A percentile compares a stretch with the other conserved stretches of the same genome.
Conservation (phyloP, 129 eudicot genomes). For the Flaveria linearis region DNA sequence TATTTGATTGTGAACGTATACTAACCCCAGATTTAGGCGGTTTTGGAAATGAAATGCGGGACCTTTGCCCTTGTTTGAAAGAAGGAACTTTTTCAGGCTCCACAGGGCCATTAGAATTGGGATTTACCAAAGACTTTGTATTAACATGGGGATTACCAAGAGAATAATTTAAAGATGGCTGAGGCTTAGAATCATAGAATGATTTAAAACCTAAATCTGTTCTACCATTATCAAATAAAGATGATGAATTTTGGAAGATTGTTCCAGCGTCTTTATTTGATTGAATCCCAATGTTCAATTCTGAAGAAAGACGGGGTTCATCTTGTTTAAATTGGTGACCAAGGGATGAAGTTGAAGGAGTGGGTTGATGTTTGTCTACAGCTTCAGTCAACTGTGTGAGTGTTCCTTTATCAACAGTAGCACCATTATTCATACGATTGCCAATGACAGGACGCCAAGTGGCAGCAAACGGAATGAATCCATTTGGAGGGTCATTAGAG, state of each 20-base stretch:
- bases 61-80: slow-evolving; percentile 58
- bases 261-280: slow-evolving; percentile 25
- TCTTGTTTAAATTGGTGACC: slow-evolving; percentile 47
- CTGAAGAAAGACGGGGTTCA: slow-evolving; percentile 36
- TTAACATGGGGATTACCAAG: slow-evolving; percentile 42
- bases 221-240: slow-evolving; percentile 39
- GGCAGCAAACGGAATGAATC: slow-evolving; percentile 37
- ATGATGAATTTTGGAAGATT: slow-evolving; percentile 36
- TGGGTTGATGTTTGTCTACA: slow-evolving; percentile 41
- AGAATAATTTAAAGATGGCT: slow-evolving; percentile 49
- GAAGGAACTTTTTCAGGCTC: slow-evolving; percentile 50
- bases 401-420: slow-evolving; percentile 41
- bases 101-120: slow-evolving; percentile 39
- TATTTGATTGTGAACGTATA: slow-evolving; percentile 45
- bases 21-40: slow-evolving; percentile 49
- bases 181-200: slow-evolving; percentile 53
- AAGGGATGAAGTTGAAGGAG: slow-evolving; percentile 36
- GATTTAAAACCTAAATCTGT: slow-evolving; percentile 52
- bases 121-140: slow-evolving; percentile 35
- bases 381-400: slow-evolving; percentile 46
- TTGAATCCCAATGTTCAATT: slow-evolving; percentile 31
- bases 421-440: slow-evolving; percentile 36
- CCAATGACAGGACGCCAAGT: slow-evolving; percentile 49
- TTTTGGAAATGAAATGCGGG: slow-evolving; percentile 57
- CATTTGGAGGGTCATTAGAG: slow-evolving; percentile 42